Evolutionary conservation across 768 basidiomycete genomes (phyloP).

Genomic region (Boletus patriciae): DNA sequence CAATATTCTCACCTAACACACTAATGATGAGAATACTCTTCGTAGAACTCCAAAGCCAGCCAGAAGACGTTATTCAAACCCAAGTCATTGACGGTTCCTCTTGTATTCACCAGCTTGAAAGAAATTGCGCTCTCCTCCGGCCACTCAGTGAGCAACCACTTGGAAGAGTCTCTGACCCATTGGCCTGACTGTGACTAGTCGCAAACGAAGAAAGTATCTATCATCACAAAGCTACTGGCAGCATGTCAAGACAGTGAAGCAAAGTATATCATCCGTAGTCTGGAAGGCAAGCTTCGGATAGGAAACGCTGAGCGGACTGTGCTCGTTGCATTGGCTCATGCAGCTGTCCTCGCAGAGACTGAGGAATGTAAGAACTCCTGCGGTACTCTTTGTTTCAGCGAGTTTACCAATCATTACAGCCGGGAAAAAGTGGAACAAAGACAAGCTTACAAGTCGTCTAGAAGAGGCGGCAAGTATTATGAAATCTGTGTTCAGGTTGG

Average conservation of each 20-base stretch:
- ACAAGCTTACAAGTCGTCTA: constrained; percentile 67
- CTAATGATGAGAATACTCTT: background rate
- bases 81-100: constrained; percentile 83
- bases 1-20: background rate
- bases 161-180: background rate
- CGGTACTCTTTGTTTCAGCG: background rate
- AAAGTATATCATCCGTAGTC: constrained; percentile 92
- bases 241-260: constrained; percentile 91
- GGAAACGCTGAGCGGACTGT: constrained; percentile 96
- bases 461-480: constrained; percentile 76
- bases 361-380: constrained; percentile 49
- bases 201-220: constrained; percentile 91
- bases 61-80: constrained; percentile 95
- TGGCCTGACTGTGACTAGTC: constrained; percentile 50
- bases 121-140: constrained; percentile 89
- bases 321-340: constrained; percentile 92
- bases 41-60: constrained; percentile 85
- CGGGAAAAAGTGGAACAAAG: constrained; percentile 70
- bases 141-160: constrained; percentile 58
- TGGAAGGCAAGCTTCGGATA: constrained; percentile 96
- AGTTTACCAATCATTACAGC: constrained; percentile 39
- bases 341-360: constrained; percentile 78
- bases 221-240: constrained; percentile 91
- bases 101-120: constrained; percentile 84
- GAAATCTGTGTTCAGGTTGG: constrained; percentile 91